Percentiles rank a stretch among this genome's conserved stretches.
phyloP scores from a whole-genome alignment of 176 grass and related monocot species.

The Hsuehochloa calcarea region DNA sequence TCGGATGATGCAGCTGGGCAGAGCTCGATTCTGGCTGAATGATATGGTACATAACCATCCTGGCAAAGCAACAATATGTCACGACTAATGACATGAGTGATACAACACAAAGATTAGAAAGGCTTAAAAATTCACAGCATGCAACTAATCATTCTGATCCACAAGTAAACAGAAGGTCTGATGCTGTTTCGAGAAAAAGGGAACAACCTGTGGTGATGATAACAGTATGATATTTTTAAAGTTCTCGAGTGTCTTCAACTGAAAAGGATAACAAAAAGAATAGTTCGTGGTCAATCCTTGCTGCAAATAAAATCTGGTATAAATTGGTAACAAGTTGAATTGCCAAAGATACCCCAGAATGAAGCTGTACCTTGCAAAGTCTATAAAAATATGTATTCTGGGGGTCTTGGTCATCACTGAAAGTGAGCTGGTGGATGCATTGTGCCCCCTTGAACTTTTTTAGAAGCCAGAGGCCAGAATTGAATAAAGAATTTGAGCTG shows the following conservation, averaged over 20 bases:
- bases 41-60: constrained; percentile 92
- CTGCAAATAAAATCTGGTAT: not conserved
- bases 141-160: not conserved
- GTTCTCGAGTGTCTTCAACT: constrained; percentile 92
- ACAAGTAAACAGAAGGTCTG: not conserved
- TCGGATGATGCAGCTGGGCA: constrained; percentile 58
- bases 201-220: constrained; percentile 90
- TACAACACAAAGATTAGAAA: not conserved
- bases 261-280: constrained; percentile 38
- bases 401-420: constrained; percentile 80
- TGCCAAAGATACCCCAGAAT: not conserved
- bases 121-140: not conserved
- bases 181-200: not conserved
- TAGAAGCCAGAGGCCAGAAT: constrained; percentile 94
- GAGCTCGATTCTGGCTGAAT: constrained; percentile 85
- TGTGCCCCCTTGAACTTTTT: constrained; percentile 92
- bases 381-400: constrained; percentile 91
- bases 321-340: constrained; percentile 6
- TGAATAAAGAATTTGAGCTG: constrained; percentile 95
- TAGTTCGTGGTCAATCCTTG: not conserved
- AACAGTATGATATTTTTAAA: constrained; percentile 94
- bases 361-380: constrained; percentile 71
- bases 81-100: not conserved
- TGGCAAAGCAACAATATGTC: constrained; percentile 19
- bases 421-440: constrained; percentile 96